Evolutionary conservation across 2,329 filamentous ascomycete species (phyloP), one percentile per base, ranked within the genome.

Genomic region (Claviceps sp.): DNA sequence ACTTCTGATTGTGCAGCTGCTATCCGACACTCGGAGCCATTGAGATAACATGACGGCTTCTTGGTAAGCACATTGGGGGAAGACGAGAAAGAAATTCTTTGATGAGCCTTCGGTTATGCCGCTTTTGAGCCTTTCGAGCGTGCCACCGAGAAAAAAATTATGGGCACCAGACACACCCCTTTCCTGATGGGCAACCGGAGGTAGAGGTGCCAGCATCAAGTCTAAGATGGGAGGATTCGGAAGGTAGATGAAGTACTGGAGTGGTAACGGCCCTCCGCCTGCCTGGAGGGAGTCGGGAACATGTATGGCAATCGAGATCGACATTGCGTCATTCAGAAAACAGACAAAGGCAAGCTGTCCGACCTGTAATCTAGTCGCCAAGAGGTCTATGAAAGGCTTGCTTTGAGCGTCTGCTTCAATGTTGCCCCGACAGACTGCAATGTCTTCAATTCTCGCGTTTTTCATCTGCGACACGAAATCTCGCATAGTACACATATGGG

Each of bases 11-110:
- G 64, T 67, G 56, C 71, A 74, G 2, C 65, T 56, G 0, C 66
- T 57, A 37, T 73, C 66, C 39, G 64, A 67, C 4, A 57, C 58
- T 5, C 63, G 64, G 10, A 81, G 58, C 74, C 75, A 80, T 17
- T 64, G 60, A 30, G 60, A 65, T 2, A 78, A n/a, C 8, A 73
- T 65, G 8, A 63, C 56, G 17, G 65, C 64, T 40, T 69, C 66
- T 11, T 64, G 52, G 7, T 56, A 52, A 30, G 64, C 63, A 2
- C 66, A 63, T 0, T 59, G 57, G 0, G 77, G 75, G 48, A 80
- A 80, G 2, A 72, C 64, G 1, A 81, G 59, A 54, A 73, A 80
- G 56, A 79, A 73, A 24, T 56, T 58, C 3, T 62, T 48, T 17
- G 44, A 6, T 11, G 58, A 26, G 56, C 59, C 7, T 55, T 53